Evolutionary conservation across 306 rosid genomes (phyloP), one percentile per base, ranked within the genome.

Genomic region (Begonia masoniana): DNA sequence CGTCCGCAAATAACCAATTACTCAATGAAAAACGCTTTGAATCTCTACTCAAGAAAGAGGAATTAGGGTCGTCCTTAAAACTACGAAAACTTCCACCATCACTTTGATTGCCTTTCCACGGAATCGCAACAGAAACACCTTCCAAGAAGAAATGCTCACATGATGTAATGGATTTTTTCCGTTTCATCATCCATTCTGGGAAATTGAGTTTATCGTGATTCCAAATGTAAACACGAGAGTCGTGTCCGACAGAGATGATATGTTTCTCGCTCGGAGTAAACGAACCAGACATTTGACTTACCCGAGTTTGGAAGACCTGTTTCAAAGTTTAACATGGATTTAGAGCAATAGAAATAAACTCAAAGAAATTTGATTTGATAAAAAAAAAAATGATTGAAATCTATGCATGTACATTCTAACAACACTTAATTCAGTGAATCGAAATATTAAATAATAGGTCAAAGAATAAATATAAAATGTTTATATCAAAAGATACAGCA

Each of bases 201-300:
- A 56, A 41, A 51, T 41, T 42, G 5, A 24, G 36, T 49, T 68
- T 66, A 6, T 78, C 64, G 36, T 62, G 55, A 77, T 85, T 80
- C 91, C 97, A 85, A 7, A 82, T 52, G 60, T 89, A 89, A 17
- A 89, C 82, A 13, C 57, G 85, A 7, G 85, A 80, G 68, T 91
- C 99, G 19, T 70, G 84, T 47, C 86, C 99, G 1, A 75, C 74
- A 3, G 99, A 91, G 73, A 81, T 59, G 55, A 86, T 71, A 55
- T 76, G 96, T 16, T 67, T 74, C 56, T 73, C 92, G 43, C 68
- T 68, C 4, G 77, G 54, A 0, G 92, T 75, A 52, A 83, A 83
- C 41, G 97, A 85, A 59, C 78, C 92, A 10, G 82, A 78, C 73
- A 62, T 77, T 54, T 91, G 99, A 65, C 96, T 73, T 59, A n/a